Evolutionary conservation across 2,329 filamentous ascomycete species (phyloP).

Genomic region (Penicillium sp.): DNA sequence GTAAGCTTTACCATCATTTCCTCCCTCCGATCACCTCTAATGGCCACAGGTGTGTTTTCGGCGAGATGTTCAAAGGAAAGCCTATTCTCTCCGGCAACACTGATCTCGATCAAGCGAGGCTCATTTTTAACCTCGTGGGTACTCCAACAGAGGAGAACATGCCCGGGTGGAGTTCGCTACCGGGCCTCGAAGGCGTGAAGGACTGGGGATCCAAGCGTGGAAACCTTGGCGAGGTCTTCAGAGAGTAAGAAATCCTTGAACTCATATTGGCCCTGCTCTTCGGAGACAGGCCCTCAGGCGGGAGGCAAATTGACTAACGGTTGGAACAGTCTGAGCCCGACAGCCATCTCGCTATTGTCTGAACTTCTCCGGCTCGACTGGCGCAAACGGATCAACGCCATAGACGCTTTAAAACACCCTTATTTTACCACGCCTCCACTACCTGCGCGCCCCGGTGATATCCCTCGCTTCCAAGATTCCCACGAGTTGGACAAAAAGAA

Average conservation of each 20-base stretch:
- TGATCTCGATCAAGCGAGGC: conserved; percentile 82
- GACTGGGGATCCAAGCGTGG: conserved; percentile 60
- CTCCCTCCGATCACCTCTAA: conserved; percentile 14
- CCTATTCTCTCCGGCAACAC: conserved; percentile 89
- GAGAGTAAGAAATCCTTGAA: conserved; percentile 54
- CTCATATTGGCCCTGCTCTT: not conserved
- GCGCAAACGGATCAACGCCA: conserved; percentile 83
- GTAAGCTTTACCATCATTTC: conserved; percentile 50
- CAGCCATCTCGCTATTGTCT: conserved; percentile 74
- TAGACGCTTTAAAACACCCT: conserved; percentile 86
- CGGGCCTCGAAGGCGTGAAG: conserved; percentile 73
- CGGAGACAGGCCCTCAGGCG: not conserved
- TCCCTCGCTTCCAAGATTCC: conserved; percentile 90
- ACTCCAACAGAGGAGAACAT: conserved; percentile 86
- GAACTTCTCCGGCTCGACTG: conserved; percentile 88
- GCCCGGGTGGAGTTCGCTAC: conserved; percentile 83
- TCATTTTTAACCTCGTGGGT: conserved; percentile 91
- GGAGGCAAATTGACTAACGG: conserved; percentile 13
- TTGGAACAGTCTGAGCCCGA: conserved; percentile 57
- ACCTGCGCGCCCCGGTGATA: conserved; percentile 77
- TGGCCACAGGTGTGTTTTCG: conserved; percentile 79
- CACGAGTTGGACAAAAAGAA: conserved; percentile 95
- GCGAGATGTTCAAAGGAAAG: conserved; percentile 92
- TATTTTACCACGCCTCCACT: conserved; percentile 81
- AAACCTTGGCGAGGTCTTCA: conserved; percentile 71